A percentile compares a stretch with the other conserved stretches of the same genome.
phyloP scores from a whole-genome alignment of 2,329 filamentous ascomycete genomes.

The Metarhizium robertsii region DNA sequence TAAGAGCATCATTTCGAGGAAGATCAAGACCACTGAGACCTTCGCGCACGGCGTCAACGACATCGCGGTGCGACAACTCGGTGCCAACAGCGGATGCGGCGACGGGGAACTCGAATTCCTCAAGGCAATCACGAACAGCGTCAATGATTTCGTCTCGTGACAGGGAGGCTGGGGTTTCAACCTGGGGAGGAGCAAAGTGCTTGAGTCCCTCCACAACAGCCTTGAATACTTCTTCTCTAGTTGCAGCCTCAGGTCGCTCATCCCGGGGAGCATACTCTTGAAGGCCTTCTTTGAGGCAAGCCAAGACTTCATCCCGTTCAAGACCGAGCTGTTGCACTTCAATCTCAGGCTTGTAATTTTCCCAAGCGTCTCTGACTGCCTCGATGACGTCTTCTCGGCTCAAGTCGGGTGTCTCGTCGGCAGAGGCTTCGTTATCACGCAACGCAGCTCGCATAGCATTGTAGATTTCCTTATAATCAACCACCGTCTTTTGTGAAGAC shows the following conservation, averaged over 20 bases:
- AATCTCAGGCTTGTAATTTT: slow-evolving; percentile 89
- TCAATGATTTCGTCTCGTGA: slow-evolving; percentile 77
- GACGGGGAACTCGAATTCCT: slow-evolving; percentile 70
- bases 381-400: slow-evolving; percentile 77
- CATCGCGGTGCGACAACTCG: slow-evolving; percentile 49
- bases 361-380: slow-evolving; percentile 84
- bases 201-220: slow-evolving; percentile 81
- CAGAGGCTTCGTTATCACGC: slow-evolving; percentile 46
- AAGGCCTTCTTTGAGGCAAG: slow-evolving; percentile 78
- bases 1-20: slow-evolving; percentile 27
- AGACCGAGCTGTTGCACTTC: slow-evolving; percentile 84
- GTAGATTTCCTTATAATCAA: slow-evolving; percentile 81
- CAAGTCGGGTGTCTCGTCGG: slow-evolving; percentile 32
- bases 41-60: slow-evolving; percentile 54
- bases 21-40: slow-evolving; percentile 45
- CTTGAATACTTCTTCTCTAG: slow-evolving; percentile 74
- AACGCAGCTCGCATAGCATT: slow-evolving; percentile 71
- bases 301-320: slow-evolving; percentile 81
- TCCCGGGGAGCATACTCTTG: slow-evolving; percentile 57
- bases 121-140: slow-evolving; percentile 76
- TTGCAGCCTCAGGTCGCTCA: slow-evolving; percentile 50
- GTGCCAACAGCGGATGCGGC: slow-evolving; percentile 45
- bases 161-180: slow-evolving; percentile 59
- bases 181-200: slow-evolving; percentile 65
- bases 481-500: slow-evolving; percentile 46